Percentiles rank a stretch among this genome's conserved stretches.
phyloP scores from a whole-genome alignment of 2,329 filamentous ascomycete species.

The Ophiostoma himal-ulmi region DNA sequence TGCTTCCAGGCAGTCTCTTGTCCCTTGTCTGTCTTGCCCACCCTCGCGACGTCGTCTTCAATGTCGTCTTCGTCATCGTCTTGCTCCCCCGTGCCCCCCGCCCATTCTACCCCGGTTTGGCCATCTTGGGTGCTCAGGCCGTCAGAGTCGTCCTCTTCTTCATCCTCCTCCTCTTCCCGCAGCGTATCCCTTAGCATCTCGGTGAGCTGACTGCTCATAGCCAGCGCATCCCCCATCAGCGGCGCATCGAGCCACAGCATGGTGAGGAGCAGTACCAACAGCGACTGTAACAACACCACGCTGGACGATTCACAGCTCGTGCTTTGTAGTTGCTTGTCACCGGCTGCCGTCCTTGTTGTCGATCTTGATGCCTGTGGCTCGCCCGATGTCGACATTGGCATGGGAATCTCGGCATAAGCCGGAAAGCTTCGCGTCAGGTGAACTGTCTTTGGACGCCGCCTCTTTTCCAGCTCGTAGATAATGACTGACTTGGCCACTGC shows the following conservation, averaged over 20 bases:
- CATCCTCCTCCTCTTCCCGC: not conserved
- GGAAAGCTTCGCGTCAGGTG: not conserved
- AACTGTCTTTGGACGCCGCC: not conserved
- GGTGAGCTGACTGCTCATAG: constrained; percentile 13
- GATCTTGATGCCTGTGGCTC: not conserved
- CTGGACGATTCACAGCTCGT: not conserved
- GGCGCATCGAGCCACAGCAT: constrained; percentile 15
- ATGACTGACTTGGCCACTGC: not conserved
- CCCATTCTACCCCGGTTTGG: no score
- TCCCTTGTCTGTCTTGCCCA: not conserved
- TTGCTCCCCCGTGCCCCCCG: not conserved
- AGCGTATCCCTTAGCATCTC: not conserved
- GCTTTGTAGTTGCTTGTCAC: not conserved
- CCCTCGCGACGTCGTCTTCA: not conserved
- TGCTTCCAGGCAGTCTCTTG: not conserved
- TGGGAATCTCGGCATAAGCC: not conserved
- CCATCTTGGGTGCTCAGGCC: no score
- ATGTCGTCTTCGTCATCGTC: not conserved
- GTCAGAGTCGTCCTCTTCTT: not conserved
- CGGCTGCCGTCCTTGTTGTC: not conserved
- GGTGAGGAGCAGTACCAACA: not conserved
- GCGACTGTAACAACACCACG: not conserved
- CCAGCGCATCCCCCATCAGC: constrained; percentile 13
- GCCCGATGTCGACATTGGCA: not conserved
- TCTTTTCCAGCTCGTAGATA: not conserved